Percentiles rank a stretch among this genome's conserved stretches.
phyloP scores from a whole-genome alignment of 2,329 filamentous ascomycete genomes.

The Aspergillus proliferans region DNA sequence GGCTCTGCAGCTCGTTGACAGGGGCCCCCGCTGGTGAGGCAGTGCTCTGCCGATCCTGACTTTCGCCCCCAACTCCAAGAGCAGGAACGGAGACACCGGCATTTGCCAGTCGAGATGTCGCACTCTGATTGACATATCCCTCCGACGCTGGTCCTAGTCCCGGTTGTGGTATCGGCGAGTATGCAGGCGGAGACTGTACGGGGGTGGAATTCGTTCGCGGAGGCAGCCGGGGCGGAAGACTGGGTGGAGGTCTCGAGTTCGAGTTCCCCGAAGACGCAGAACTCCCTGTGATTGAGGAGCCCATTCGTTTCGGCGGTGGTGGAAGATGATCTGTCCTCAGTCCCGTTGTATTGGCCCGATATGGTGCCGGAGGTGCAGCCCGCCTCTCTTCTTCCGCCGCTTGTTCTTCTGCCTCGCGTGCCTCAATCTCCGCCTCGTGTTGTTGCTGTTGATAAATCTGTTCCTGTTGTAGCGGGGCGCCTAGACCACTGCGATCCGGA shows the following conservation, averaged over 20 bases:
- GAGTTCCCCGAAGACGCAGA: conserved; percentile 18
- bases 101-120: conserved; percentile 60
- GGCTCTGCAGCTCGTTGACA: conserved; percentile 61
- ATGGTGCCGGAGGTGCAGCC: conserved; percentile 56
- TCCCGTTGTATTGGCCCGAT: conserved; percentile 64
- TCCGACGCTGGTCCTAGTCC: conserved; percentile 20
- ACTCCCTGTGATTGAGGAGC: conserved; percentile 13
- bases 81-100: conserved; percentile 74
- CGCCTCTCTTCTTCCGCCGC: conserved; percentile 22
- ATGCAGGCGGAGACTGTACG: conserved; percentile 38
- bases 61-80: conserved; percentile 59
- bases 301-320: conserved; percentile 53
- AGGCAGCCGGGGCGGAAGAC: conserved; percentile 63
- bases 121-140: conserved; percentile 50
- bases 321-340: conserved; percentile 63
- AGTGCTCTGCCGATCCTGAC: conserved; percentile 6
- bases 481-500: conserved; percentile 38
- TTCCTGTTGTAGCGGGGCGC: conserved; percentile 37
- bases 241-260: conserved; percentile 44
- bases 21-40: conserved; percentile 33
- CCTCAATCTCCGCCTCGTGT: conserved; percentile 24
- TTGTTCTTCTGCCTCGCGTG: conserved; percentile 18
- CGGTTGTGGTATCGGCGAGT: conserved; percentile 37
- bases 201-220: conserved; percentile 56
- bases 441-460: conserved; percentile 25